These are phyloP conservation scores for Colletotrichum godetiae DNA, from an alignment of 2,329 filamentous ascomycete species.

Conservation along the genomic window DNA sequence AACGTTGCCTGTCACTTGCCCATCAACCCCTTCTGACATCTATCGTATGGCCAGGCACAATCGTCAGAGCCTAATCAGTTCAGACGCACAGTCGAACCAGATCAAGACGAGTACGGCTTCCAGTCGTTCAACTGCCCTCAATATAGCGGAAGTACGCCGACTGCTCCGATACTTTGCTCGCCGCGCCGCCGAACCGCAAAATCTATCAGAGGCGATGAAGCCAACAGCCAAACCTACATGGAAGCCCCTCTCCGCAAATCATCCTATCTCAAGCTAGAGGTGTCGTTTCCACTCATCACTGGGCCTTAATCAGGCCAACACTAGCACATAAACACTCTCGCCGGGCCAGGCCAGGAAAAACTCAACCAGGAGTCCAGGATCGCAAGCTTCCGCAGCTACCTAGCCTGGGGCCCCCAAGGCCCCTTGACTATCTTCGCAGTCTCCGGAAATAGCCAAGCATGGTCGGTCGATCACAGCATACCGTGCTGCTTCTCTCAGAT, in stretches of 20 bases:
- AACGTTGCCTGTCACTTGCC: neutral
- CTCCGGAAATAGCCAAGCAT: neutral
- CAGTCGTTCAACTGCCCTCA: neutral
- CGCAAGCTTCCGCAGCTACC: neutral
- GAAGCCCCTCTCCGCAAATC: neutral
- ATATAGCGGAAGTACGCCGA: neutral
- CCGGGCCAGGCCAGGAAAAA: neutral
- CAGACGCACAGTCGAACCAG: conserved; percentile 3
- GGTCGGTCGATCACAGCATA: conserved; percentile 1
- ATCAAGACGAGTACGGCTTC: neutral
- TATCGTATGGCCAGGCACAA: neutral
- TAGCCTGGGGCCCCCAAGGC: neutral
- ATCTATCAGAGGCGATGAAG: neutral
- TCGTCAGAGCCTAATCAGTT: neutral
- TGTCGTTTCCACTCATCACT: neutral
- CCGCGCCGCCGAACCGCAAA: neutral
- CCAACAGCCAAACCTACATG: neutral
- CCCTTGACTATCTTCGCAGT: neutral
- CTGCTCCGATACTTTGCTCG: neutral
- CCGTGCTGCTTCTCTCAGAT: conserved; percentile 1
- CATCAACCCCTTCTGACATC: neutral
- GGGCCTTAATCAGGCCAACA: neutral
- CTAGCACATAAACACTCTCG: neutral
- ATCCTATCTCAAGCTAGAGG: neutral
- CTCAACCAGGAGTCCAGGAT: neutral